Evolutionary conservation across 345 rosid species (phyloP).

Genomic region (Sonneratia caseolaris): DNA sequence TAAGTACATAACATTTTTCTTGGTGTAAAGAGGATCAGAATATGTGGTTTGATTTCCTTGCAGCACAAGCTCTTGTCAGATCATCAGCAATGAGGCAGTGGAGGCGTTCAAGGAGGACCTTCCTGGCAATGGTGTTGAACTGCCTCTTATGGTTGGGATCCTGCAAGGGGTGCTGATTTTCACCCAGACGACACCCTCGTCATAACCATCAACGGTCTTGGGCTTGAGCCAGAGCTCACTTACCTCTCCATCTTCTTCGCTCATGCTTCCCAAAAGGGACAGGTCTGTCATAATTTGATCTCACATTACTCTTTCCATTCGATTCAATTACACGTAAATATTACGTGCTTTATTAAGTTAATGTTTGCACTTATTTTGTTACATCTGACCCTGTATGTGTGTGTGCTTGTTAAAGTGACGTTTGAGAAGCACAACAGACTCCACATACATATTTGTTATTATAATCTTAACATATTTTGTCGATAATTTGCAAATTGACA

Average conservation of each 20-base stretch:
- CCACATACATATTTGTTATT: too few relatives aligned
- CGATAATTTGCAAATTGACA: too few relatives aligned
- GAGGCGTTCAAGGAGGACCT: conserved; percentile 34
- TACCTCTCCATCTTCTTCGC: conserved; percentile 22
- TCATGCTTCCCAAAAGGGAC: conserved; percentile 6
- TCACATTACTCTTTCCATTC: too few relatives aligned
- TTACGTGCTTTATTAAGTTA: too few relatives aligned
- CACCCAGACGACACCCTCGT: conserved; percentile 28
- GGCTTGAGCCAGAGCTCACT: conserved; percentile 19
- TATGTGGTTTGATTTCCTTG: background rate
- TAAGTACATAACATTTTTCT: too few relatives aligned
- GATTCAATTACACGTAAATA: too few relatives aligned
- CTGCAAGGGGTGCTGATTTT: conserved; percentile 32
- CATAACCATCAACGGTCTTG: conserved; percentile 28
- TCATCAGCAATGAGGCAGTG: conserved; percentile 24
- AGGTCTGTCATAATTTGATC: background rate
- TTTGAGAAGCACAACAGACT: too few relatives aligned
- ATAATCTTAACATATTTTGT: too few relatives aligned
- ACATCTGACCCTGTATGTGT: too few relatives aligned
- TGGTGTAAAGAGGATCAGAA: background rate
- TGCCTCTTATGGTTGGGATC: conserved; percentile 22
- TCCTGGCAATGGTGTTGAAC: conserved; percentile 22
- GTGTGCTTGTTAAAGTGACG: too few relatives aligned
- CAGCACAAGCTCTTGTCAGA: conserved; percentile 33
- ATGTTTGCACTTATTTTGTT: too few relatives aligned